Evolutionary conservation across 768 basidiomycete genomes (phyloP).

Genomic region (Gautieria morchelliformis): DNA sequence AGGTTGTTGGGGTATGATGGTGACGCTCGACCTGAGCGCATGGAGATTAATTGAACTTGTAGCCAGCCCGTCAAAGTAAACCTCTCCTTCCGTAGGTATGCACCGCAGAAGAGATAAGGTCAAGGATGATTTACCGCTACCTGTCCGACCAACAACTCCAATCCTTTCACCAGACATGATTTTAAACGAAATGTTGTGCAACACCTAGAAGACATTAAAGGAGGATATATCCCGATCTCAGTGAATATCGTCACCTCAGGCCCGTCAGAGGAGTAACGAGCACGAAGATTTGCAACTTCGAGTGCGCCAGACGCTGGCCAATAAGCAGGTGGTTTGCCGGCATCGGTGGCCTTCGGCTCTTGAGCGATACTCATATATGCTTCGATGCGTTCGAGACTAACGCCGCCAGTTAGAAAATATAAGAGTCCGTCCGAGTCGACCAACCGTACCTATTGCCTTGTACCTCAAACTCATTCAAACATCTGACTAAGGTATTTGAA

Average conservation of each 20-base stretch:
- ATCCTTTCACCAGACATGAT: constrained; percentile 34
- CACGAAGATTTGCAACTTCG: constrained; percentile 27
- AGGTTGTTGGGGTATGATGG: constrained; percentile 42
- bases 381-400: constrained; percentile 24
- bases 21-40: constrained; percentile 45
- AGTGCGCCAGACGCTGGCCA: constrained; percentile 32
- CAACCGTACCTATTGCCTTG: constrained; percentile 5
- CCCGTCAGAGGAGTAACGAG: constrained; percentile 19
- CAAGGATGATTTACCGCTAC: constrained; percentile 10
- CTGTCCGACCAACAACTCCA: constrained; percentile 25
- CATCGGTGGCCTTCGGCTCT: constrained; percentile 19
- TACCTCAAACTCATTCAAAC: constrained; percentile 8
- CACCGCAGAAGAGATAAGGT: constrained; percentile 29
- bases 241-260: not conserved
- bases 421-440: not conserved
- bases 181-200: constrained; percentile 29
- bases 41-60: constrained; percentile 45
- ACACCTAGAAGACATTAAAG: constrained; percentile 12
- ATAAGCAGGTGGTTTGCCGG: constrained; percentile 28
- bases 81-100: constrained; percentile 30
- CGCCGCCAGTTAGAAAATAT: not conserved
- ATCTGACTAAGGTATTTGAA: not conserved
- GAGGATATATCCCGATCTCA: constrained; percentile 20
- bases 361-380: constrained; percentile 29
- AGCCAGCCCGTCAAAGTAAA: constrained; percentile 32